A percentile compares a stretch with the other conserved stretches of the same genome.
phyloP scores from a whole-genome alignment of 2,329 filamentous ascomycete species.

The Grosmannia serpens region DNA sequence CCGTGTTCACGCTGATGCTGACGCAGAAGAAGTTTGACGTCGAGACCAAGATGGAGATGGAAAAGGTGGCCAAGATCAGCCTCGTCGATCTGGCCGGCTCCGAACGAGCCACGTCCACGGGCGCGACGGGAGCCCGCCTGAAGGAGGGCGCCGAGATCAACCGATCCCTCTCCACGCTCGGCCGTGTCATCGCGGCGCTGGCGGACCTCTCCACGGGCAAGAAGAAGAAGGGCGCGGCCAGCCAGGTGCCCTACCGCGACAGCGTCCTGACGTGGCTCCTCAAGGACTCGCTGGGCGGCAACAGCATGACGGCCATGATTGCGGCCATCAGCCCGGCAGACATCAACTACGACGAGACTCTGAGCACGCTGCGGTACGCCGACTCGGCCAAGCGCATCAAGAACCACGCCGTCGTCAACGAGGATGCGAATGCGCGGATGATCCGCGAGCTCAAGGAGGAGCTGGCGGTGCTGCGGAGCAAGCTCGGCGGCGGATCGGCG shows the following conservation, averaged over 20 bases:
- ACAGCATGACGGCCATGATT: slow-evolving; percentile 99
- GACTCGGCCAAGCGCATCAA: slow-evolving; percentile 98
- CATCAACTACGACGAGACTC: slow-evolving; percentile 97
- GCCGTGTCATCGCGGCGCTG: slow-evolving; percentile 91
- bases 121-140: slow-evolving; percentile 84
- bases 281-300: slow-evolving; percentile 93
- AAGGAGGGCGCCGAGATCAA: slow-evolving; percentile 99
- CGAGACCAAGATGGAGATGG: slow-evolving; percentile 92
- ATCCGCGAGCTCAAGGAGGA: slow-evolving; percentile 97
- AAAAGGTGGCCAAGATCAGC: slow-evolving; percentile 97
- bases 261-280: slow-evolving; percentile 92
- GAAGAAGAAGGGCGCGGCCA: slow-evolving; percentile 58
- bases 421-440: slow-evolving; percentile 98
- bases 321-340: slow-evolving; percentile 95
- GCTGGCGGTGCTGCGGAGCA: slow-evolving; percentile 70
- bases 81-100: slow-evolving; percentile 96
- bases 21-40: slow-evolving; percentile 86
- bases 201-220: slow-evolving; percentile 82
- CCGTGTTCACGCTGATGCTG: slow-evolving; percentile 91
- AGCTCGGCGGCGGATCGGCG: slow-evolving; percentile 55
- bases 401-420: slow-evolving; percentile 98
- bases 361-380: slow-evolving; percentile 90
- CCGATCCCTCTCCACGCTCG: slow-evolving; percentile 86
- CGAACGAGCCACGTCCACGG: slow-evolving; percentile 92
- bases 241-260: slow-evolving; percentile 89